Base-by-base conservation (phyloP, 169 alveolate genomes). In the Besnoitia besnoiti region DNA sequence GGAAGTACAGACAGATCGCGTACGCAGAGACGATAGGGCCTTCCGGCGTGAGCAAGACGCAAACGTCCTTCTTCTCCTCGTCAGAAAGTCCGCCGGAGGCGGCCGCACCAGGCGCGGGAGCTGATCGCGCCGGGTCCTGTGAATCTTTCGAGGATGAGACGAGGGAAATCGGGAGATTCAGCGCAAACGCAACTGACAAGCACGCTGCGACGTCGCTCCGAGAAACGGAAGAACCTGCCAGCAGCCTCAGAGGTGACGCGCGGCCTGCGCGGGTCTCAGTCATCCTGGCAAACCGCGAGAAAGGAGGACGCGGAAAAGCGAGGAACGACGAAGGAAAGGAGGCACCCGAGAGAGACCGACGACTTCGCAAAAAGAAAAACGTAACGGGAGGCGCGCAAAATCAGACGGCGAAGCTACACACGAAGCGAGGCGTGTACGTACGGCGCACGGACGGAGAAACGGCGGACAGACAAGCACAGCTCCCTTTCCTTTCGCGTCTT, bases 21-120 rank as follows among this genome's bases (percentile, higher is more conserved):
- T 77, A 77, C 24, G 55, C 61, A 30, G 87, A 77, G 1, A 27
- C 37, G 59, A 77, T 39, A 27, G 61, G 12, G 37, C 87, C 87
- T 4, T 77, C 87, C 40, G 61, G 87, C 19, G 87, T 77, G 50
- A 77, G 59, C 30, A 77, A 35, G 19, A 44, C 87, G 61, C 87
- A 77, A n/a, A 12, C 39, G 40, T 39, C 87, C 49, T 27, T 42
- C 30, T 77, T 35, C n/a, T 24, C 59, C 21, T 37, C 87, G 10
- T 35, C 59, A 3, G 59, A 19, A 37, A 39, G 7, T 3, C 39
- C 5, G 33, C 10, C 3, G 16, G 87, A 7, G 40, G 59, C 49
- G 30, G 61, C 30, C 49, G 87, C 49, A 4, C 7, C 40, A 0
- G 61, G 46, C 24, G 80, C 2, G 14, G 80, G 80, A 1, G 80